These are phyloP conservation scores for Clitocybe nebularis DNA, from an alignment of 1,284 basidiomycete species.

Conservation along the genomic window DNA sequence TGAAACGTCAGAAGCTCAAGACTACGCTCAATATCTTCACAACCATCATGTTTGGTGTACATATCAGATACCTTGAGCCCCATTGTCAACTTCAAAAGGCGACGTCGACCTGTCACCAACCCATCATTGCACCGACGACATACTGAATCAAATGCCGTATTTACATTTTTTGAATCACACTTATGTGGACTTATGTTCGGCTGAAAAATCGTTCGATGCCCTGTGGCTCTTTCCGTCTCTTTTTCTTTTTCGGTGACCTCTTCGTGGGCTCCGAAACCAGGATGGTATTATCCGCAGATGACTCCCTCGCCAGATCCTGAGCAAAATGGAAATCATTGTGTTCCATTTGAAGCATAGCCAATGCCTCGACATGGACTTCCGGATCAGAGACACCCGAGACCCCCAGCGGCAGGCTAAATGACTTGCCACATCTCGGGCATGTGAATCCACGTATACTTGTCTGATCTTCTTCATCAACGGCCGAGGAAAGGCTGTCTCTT, in stretches of 20 bases:
- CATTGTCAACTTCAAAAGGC: not conserved
- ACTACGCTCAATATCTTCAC: conserved; percentile 8
- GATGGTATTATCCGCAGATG: conserved; percentile 12
- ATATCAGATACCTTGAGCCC: no score
- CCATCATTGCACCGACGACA: not conserved
- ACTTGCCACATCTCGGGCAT: conserved; percentile 53
- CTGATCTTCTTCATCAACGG: not conserved
- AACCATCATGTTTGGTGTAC: conserved; percentile 13
- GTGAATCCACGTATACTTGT: conserved; percentile 31
- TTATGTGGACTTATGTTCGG: conserved; percentile 20
- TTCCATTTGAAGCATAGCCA: conserved; percentile 58
- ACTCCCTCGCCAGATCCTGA: conserved; percentile 56
- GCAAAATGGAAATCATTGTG: conserved; percentile 89
- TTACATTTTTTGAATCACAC: not conserved
- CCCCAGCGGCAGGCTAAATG: conserved; percentile 29
- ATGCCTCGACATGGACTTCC: conserved; percentile 24
- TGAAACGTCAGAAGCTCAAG: not conserved
- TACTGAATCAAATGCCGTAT: no score
- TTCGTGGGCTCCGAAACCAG: conserved; percentile 13
- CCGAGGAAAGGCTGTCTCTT: not conserved
- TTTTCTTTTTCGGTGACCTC: conserved; percentile 34
- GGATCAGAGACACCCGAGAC: conserved; percentile 17
- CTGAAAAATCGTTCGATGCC: conserved; percentile 81
- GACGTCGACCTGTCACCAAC: no score
- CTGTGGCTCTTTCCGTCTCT: conserved; percentile 38